Conservation (phyloP, 768 basidiomycete genomes). For the Tylopilus vinaceipallidus region DNA sequence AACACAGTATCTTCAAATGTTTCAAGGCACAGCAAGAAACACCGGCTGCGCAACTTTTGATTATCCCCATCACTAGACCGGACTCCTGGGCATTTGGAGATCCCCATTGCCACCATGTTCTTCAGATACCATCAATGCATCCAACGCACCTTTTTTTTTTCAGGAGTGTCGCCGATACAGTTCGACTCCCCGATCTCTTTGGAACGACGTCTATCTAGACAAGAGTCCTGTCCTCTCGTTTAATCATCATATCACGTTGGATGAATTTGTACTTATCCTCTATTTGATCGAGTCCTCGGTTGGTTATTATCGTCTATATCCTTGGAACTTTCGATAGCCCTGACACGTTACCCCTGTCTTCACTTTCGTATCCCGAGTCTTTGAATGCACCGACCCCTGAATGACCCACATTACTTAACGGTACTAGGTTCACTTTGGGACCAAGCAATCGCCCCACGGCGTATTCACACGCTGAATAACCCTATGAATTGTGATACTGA, state of each 20-base stretch:
- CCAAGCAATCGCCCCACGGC: too few relatives aligned
- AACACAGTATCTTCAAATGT: background rate
- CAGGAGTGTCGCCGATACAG: too few relatives aligned
- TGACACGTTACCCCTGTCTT: constrained; percentile 1
- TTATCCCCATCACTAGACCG: background rate
- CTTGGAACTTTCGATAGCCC: constrained; percentile 3
- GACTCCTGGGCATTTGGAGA: background rate
- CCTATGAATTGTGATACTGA: too few relatives aligned
- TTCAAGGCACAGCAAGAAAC: constrained; percentile 13
- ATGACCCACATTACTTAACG: too few relatives aligned
- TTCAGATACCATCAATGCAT: constrained; percentile 2
- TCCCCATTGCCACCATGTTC: constrained; percentile 2
- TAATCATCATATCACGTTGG: constrained; percentile 21
- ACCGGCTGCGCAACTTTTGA: constrained; percentile 11
- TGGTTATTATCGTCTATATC: constrained; percentile 14
- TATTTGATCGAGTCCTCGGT: constrained; percentile 18
- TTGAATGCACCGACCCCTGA: background rate
- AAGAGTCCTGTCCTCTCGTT: constrained; percentile 31
- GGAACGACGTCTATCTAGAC: constrained; percentile 26
- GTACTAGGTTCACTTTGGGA: too few relatives aligned
- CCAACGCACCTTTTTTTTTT: constrained; percentile 2
- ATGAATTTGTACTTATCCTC: constrained; percentile 25
- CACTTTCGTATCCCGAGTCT: background rate
- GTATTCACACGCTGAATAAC: too few relatives aligned
- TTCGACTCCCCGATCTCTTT: constrained; percentile 1